A percentile compares a stretch with the other conserved stretches of the same genome.
phyloP scores from a whole-genome alignment of 805 yeast genomes.

The Yarrowia sp. region DNA sequence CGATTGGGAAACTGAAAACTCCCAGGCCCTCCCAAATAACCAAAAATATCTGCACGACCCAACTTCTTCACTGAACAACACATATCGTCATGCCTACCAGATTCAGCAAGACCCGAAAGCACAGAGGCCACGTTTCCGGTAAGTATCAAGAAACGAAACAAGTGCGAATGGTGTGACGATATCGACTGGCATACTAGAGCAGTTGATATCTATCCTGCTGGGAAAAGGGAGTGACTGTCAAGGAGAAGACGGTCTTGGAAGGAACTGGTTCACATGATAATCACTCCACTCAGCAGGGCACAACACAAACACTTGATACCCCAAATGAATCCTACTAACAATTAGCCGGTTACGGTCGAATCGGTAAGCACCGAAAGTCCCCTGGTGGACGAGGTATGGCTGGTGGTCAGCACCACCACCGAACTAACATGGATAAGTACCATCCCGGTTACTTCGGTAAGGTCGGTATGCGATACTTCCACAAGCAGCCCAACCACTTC shows the following conservation, averaged over 20 bases:
- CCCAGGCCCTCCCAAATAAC: slow-evolving; percentile 4
- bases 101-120: slow-evolving; percentile 99
- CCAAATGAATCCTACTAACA: slow-evolving; percentile 29
- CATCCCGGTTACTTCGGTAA: slow-evolving; percentile 99
- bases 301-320: neutral
- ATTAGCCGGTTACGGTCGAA: slow-evolving; percentile 99
- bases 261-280: too few species aligned
- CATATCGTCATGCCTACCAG: slow-evolving; percentile 82
- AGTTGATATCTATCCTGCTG: slow-evolving; percentile 23
- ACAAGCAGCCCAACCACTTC: slow-evolving; percentile 88
- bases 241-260: neutral
- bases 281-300: neutral
- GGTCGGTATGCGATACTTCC: slow-evolving; percentile 99
- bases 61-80: slow-evolving; percentile 26
- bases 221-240: neutral
- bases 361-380: slow-evolving; percentile 99
- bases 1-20: slow-evolving; percentile 23
- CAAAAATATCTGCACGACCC: neutral
- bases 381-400: slow-evolving; percentile 99
- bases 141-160: slow-evolving; percentile 46
- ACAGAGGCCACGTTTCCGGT: slow-evolving; percentile 99
- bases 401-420: slow-evolving; percentile 99
- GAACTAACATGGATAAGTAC: slow-evolving; percentile 99
- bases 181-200: slow-evolving; percentile 25
- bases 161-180: slow-evolving; percentile 28